phyloP scores from a whole-genome alignment of 2,329 filamentous ascomycete genomes.

The Hymenoscyphus linearis region DNA sequence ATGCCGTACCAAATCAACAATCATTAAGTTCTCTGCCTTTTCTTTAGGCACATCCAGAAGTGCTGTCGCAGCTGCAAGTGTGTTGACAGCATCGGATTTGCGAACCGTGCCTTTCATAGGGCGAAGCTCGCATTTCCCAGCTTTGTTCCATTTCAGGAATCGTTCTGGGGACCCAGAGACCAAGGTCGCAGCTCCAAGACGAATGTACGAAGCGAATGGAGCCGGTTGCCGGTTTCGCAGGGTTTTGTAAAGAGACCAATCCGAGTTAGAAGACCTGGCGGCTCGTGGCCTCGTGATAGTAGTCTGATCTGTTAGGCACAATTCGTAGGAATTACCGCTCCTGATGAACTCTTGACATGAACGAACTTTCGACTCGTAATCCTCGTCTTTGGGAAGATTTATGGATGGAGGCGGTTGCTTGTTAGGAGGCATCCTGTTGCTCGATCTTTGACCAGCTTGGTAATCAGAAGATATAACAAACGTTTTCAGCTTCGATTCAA shows the following conservation, averaged over 20 bases:
- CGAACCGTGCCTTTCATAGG: slow-evolving; percentile 97
- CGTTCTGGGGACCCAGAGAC: slow-evolving; percentile 84
- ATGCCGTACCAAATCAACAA: slow-evolving; percentile 92
- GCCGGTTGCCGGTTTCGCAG: slow-evolving; percentile 30
- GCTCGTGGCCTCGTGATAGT: slow-evolving; percentile 14
- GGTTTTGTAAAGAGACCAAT: slow-evolving; percentile 30
- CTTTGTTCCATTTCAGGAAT: slow-evolving; percentile 65
- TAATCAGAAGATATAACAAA: neutral
- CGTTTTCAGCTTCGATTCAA: slow-evolving; percentile 12
- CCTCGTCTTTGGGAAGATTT: slow-evolving; percentile 15
- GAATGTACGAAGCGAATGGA: slow-evolving; percentile 69
- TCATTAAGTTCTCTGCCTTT: slow-evolving; percentile 95
- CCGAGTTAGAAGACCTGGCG: slow-evolving; percentile 7
- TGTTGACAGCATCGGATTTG: slow-evolving; percentile 61
- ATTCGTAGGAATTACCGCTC: slow-evolving; percentile 37
- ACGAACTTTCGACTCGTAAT: slow-evolving; percentile 34
- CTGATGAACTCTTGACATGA: slow-evolving; percentile 34
- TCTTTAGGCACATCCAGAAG: slow-evolving; percentile 82
- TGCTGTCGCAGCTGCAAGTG: slow-evolving; percentile 63
- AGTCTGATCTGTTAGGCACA: slow-evolving; percentile 36
- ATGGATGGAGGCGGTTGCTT: slow-evolving; percentile 17
- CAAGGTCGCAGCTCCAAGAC: slow-evolving; percentile 63
- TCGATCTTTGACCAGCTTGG: neutral
- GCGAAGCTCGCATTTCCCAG: slow-evolving; percentile 68
- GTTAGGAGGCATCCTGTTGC: neutral